Conservation (phyloP, 1,284 basidiomycete genomes). For the Leccinum griseonigrum region DNA sequence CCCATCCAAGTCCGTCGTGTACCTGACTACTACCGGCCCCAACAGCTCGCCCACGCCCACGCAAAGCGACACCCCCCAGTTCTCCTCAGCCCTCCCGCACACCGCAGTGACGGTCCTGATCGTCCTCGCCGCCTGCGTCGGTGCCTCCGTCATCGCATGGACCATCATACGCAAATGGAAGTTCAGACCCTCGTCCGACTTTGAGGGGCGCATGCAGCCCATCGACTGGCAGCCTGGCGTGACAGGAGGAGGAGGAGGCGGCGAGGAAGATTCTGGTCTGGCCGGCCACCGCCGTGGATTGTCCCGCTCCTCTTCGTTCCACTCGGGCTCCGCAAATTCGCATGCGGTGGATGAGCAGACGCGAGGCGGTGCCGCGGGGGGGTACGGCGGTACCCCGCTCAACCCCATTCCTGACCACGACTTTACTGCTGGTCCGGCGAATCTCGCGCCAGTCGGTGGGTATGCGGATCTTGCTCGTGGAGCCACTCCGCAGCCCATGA, state of each 20-base stretch:
- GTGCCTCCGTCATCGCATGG: conserved; percentile 71
- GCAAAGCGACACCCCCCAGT: conserved; percentile 22
- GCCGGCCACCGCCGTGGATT: conserved; percentile 49
- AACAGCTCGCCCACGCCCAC: conserved; percentile 22
- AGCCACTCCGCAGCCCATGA: conserved; percentile 55
- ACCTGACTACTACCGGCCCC: conserved; percentile 19
- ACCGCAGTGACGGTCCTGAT: conserved; percentile 71
- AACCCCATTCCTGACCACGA: conserved; percentile 69
- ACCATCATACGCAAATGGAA: conserved; percentile 92
- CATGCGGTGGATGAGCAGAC: conserved; percentile 39
- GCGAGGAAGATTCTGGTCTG: conserved; percentile 44
- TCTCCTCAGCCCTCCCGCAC: conserved; percentile 44
- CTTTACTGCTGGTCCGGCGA: conserved; percentile 67
- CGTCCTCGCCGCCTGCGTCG: conserved; percentile 66
- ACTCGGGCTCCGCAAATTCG: conserved; percentile 54
- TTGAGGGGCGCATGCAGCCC: conserved; percentile 80
- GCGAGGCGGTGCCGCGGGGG: conserved; percentile 23
- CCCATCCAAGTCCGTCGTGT: conserved; percentile 18
- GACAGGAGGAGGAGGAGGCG: conserved; percentile 9
- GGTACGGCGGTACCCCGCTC: conserved; percentile 27
- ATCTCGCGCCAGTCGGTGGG: conserved; percentile 65
- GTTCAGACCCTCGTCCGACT: conserved; percentile 74
- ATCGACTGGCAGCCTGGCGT: conserved; percentile 78
- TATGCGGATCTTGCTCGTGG: conserved; percentile 78
- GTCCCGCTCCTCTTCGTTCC: conserved; percentile 68